Evolutionary conservation across 2,329 filamentous ascomycete species (phyloP).

Genomic region (Fusarium setosum): DNA sequence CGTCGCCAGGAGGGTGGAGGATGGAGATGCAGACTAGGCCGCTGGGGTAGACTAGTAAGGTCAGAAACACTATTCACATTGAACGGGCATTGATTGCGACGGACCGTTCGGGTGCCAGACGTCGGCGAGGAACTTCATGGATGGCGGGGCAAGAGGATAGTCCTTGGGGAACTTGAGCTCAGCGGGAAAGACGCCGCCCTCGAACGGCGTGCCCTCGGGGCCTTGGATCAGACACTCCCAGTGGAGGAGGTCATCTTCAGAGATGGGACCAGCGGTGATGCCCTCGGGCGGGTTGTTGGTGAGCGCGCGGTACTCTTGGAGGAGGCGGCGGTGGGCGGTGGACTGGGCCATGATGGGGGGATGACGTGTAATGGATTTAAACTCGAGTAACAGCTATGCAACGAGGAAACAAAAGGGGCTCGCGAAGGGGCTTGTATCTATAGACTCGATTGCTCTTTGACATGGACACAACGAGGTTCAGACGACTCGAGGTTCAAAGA

Average conservation of each 20-base stretch:
- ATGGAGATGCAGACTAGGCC: conserved; percentile 98
- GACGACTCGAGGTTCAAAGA: neutral
- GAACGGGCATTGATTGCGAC: conserved; percentile 27
- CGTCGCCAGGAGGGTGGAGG: conserved; percentile 93
- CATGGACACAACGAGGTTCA: neutral
- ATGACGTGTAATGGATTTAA: neutral
- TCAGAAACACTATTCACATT: neutral
- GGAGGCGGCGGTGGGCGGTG: conserved; percentile 81
- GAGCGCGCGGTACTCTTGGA: conserved; percentile 95
- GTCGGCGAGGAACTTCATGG: conserved; percentile 94
- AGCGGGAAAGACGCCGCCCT: conserved; percentile 94
- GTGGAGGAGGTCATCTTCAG: conserved; percentile 92
- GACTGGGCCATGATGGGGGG: conserved; percentile 63
- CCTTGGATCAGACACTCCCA: conserved; percentile 98
- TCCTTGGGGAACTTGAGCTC: conserved; percentile 96
- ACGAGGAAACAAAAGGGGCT: neutral
- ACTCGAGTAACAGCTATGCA: no score
- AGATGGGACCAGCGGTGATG: conserved; percentile 93
- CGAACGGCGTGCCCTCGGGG: conserved; percentile 94
- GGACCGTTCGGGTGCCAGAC: conserved; percentile 97
- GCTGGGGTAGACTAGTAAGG: conserved; percentile 80
- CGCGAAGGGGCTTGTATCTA: no score
- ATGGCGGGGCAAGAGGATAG: conserved; percentile 95
- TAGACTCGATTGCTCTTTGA: neutral
- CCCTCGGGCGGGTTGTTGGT: conserved; percentile 97